Evolutionary conservation across 1,139 yeast species (phyloP).

Genomic region (Sugiyamaella japonica): DNA sequence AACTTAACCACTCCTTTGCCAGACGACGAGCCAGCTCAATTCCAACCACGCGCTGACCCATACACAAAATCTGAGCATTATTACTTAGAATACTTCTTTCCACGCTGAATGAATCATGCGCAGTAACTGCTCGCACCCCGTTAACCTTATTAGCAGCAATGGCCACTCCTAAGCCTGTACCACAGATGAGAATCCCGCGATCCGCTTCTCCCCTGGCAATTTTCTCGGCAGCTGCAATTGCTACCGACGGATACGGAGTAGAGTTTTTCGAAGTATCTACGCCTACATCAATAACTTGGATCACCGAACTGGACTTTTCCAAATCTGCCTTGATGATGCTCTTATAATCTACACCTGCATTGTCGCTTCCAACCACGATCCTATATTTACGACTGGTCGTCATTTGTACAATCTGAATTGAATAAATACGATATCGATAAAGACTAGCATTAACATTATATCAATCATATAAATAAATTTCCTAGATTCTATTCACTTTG

Average conservation of each 20-base stretch:
- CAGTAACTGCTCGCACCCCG: slow-evolving; percentile 52
- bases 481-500: background rate
- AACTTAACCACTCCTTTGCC: slow-evolving; percentile 48
- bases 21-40: slow-evolving; percentile 47
- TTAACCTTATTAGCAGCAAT: slow-evolving; percentile 50
- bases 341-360: slow-evolving; percentile 50
- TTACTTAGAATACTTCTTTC: slow-evolving; percentile 49
- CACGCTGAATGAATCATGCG: slow-evolving; percentile 50
- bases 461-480: background rate
- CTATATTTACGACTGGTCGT: slow-evolving; percentile 17
- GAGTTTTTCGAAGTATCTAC: slow-evolving; percentile 37
- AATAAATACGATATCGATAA: background rate
- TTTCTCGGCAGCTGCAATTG: slow-evolving; percentile 47
- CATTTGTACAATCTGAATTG: background rate
- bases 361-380: slow-evolving; percentile 47
- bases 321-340: slow-evolving; percentile 44
- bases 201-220: slow-evolving; percentile 46
- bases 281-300: slow-evolving; percentile 45
- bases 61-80: slow-evolving; percentile 49
- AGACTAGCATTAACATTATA: background rate
- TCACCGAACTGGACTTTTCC: slow-evolving; percentile 39
- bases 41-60: slow-evolving; percentile 53
- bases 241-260: slow-evolving; percentile 47
- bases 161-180: slow-evolving; percentile 52
- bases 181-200: slow-evolving; percentile 49